These are phyloP conservation scores for Mrakia frigida DNA, from an alignment of 768 basidiomycete genomes.

Conservation along the genomic window DNA sequence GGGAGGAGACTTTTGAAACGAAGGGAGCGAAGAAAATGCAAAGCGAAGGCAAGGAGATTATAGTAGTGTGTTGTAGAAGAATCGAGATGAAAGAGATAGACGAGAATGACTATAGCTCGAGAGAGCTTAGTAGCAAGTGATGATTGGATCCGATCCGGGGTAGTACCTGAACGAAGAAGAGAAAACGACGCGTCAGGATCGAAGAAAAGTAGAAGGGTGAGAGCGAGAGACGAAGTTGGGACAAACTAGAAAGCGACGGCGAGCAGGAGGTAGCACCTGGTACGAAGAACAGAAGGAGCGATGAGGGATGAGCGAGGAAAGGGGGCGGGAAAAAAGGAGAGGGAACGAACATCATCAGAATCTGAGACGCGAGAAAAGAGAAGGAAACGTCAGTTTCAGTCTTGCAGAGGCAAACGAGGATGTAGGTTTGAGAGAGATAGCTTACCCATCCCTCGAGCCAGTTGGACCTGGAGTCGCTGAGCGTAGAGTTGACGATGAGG, in stretches of 20 bases:
- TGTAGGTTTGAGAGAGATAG: not conserved
- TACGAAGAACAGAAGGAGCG: not conserved
- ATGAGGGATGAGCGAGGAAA: not conserved
- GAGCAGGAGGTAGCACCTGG: constrained; percentile 32
- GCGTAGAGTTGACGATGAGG: constrained; percentile 75
- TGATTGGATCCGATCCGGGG: constrained; percentile 29
- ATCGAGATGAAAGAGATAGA: no score
- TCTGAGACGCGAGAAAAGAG: constrained; percentile 10
- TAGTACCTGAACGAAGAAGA: constrained; percentile 32
- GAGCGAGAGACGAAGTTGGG: not conserved
- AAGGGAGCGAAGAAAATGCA: no score
- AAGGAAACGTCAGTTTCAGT: not conserved
- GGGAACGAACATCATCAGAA: constrained; percentile 29
- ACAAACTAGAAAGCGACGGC: constrained; percentile 32
- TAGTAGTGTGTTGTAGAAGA: no score
- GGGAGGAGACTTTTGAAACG: no score
- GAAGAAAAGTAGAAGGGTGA: not conserved
- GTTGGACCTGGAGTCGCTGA: constrained; percentile 66
- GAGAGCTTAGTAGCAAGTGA: not conserved
- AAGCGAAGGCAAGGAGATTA: no score
- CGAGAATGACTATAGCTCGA: no score
- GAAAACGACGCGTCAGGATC: not conserved
- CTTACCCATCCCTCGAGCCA: constrained; percentile 19
- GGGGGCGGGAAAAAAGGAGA: not conserved
- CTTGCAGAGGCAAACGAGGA: not conserved